phyloP scores from a whole-genome alignment of 2,329 filamentous ascomycete genomes.

The Alternaria angustiovoidea region DNA sequence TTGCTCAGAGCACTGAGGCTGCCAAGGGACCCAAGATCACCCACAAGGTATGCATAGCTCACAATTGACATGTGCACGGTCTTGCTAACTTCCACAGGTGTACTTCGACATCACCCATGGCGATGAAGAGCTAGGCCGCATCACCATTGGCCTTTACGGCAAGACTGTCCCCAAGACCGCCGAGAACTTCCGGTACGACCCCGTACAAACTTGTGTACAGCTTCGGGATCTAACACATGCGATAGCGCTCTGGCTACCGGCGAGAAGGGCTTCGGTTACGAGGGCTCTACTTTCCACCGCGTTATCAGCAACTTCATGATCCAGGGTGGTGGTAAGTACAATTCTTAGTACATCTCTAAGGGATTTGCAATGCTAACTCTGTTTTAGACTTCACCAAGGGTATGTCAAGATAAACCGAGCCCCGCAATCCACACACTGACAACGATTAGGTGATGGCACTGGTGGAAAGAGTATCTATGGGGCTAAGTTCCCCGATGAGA shows the following conservation, averaged over 20 bases:
- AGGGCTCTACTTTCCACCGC: slow-evolving; percentile 85
- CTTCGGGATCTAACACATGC: slow-evolving; percentile 18
- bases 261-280: slow-evolving; percentile 85
- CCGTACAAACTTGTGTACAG: neutral
- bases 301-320: slow-evolving; percentile 94
- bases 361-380: slow-evolving; percentile 1
- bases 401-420: neutral
- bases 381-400: slow-evolving; percentile 11
- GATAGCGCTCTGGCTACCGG: slow-evolving; percentile 80
- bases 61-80: neutral
- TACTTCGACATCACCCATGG: slow-evolving; percentile 85
- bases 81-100: slow-evolving; percentile 57
- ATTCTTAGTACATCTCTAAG: neutral
- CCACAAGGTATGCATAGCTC: slow-evolving; percentile 70
- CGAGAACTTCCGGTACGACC: slow-evolving; percentile 67
- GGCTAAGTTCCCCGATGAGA: slow-evolving; percentile 84
- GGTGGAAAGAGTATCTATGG: slow-evolving; percentile 91
- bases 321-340: slow-evolving; percentile 72
- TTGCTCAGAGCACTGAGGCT: slow-evolving; percentile 46
- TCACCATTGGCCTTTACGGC: slow-evolving; percentile 85
- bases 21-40: slow-evolving; percentile 89
- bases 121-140: slow-evolving; percentile 75
- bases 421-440: neutral
- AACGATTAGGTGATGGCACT: slow-evolving; percentile 69
- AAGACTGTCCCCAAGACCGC: slow-evolving; percentile 82